Base-by-base conservation (phyloP, 352 stramenopile species). In the Pythium folliculosum region DNA sequence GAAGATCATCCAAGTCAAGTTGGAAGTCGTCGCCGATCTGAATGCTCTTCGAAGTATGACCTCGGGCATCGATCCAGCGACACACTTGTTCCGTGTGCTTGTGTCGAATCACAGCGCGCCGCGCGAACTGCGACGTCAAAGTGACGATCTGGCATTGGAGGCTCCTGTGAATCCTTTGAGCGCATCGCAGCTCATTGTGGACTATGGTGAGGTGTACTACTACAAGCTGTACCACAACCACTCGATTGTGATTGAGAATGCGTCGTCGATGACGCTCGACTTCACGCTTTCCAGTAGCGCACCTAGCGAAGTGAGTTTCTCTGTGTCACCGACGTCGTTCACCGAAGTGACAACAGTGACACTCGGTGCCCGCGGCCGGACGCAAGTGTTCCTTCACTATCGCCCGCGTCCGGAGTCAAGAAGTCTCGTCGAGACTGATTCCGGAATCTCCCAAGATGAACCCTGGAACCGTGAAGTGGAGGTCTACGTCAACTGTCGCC, bases 211-310 rank as follows among this genome's bases (percentile, higher is more conserved):
- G 53, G 84, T 96, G 3, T 96, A 92, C 64, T 96, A 94, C 58
- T 78, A 94, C 80, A 94, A 96, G 63, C 65, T 94, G 4, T 96
- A 96, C 56, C 88, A 94, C 63, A 96, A 96, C 54, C 88, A 96
- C 75, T 96, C 88, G 35, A 91, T 96, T 37, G 82, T 96, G 69
- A 88, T 96, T 21, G 88, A 96, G 60, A 96, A 96, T 51, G 88
- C 86, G 23, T 94, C 86, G 23, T 80, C 82, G n/a, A 67, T 96
- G 66, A 87, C 75, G 40, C 77, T 96, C 19, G 88, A 96, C 61
- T 96, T 96, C 61, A 94, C 92, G 57, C 70, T 96, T 25, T 93
- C 84, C 45, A 96, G 82, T 50, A 96, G 90, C 55, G 86, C 86
- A 27, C 81, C 83, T 3, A 83, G 90, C 50, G 88, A 96, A 69